Base-by-base conservation (phyloP, 805 yeast species). In the Pichia exigua region DNA sequence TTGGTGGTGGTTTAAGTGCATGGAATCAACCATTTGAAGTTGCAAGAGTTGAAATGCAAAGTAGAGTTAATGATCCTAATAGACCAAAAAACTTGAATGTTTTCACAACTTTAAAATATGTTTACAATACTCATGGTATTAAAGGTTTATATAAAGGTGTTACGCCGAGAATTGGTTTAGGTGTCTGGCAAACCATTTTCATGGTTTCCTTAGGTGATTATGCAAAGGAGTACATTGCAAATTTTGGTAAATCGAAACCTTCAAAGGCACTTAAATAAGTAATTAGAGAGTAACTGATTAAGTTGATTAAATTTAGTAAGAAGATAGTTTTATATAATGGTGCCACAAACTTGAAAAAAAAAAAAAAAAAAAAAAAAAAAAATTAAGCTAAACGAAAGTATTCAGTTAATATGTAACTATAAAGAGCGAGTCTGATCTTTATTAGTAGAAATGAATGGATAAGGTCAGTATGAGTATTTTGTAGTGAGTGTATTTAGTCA, bases 21-120 rank as follows among this genome's bases (percentile, higher is more conserved):
- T 94, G 99, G 98, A 94, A 94, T 72, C 99, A 94, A 73, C 99
- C 98, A 41, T 90, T 94, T 63, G 99, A 94, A 73, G 99, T 94
- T 50, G 86, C 91, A 59, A 82, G 99, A 70, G 96, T 94, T 20
- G 99, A 94, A 73, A 90, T 94, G 97, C 99, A 94, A 73, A 85
- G 95, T 52, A 85, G 86, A 74, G 89, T 91, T n/a, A 73, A 70
- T 46, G 98, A 92, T 72, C 96, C 97, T 60, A 89, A 89, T 67
- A 85, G 97, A 72, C 99, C 98, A 54, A 85, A 87, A 73, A 91
- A 92, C 56, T 76, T 92, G 68, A 79, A 85, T 49, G 96, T 94
- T 30, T 65, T 74, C 9, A 76, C 82, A 48, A 85, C 98, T 35
- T 78, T 87, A 63, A 83, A 78, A 63, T 94, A 92, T 71, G 88